Base-by-base conservation (phyloP, 768 basidiomycete species). In the Coprinopsis strossmayeri region DNA sequence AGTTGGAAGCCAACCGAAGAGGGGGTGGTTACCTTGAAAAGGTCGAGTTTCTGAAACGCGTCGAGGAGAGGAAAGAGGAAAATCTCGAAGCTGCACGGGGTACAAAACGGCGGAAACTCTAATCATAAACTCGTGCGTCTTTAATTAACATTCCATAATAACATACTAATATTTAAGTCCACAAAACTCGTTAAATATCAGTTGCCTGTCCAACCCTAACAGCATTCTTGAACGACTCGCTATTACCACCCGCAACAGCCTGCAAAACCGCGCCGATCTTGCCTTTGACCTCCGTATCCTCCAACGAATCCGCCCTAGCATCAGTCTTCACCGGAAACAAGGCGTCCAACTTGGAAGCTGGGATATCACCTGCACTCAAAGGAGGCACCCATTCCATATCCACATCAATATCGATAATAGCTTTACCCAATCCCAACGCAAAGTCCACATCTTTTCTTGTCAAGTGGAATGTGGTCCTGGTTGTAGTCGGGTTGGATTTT, bases 11-110 rank as follows among this genome's bases (percentile, higher is more conserved):
- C 2, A 84, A 90, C 51, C 70, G 83, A 40, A 76, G 82, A 34
- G 78, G 81, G 0, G 88, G 86, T 7, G 87, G 90, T 0, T 93
- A 87, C 63, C 68, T 93, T 17, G 90, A 89, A 55, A 91, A 87
- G 65, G 79, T 90, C 25, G 88, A 91, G 32, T 93, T 92, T 59
- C 64, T 93, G 57, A 69, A 82, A 50, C 68, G 91, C 39, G 90
- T 92, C 0, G 83, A 80, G 26, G 81, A 80, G 41, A 72, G 87
- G 52, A 82, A 76, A 62, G 86, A 86, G 18, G 43, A 45, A 13
- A 28, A 20, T 28, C 20, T 5, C 15, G 27, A 45, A 11, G 43
- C 43, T 28, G 43, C 25, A 11, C 28, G 43, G 21, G 30, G 43
- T 32, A 4, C 43, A n/a, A 45, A 45, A 20, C 25, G 43, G 17